Evolutionary conservation across 2,329 filamentous ascomycete species (phyloP).

Genomic region (Diaporthe eres): DNA sequence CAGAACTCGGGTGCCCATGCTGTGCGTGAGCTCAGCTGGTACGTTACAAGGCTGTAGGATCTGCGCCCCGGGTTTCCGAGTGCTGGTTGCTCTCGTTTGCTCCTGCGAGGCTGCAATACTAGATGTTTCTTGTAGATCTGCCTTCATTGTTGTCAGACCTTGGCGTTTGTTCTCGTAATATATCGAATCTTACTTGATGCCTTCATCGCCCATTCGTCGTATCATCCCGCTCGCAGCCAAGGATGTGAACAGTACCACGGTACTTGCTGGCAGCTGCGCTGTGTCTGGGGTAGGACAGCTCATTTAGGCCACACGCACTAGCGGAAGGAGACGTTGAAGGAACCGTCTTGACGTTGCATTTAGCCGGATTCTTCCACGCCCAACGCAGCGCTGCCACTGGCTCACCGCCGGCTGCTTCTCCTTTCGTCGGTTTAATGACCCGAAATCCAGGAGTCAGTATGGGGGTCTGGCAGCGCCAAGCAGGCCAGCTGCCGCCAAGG

Average conservation of each 20-base stretch:
- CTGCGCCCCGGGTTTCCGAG: not conserved
- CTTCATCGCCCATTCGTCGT: not conserved
- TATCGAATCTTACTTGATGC: not conserved
- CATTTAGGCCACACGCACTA: conserved; percentile 29
- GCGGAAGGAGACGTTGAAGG: conserved; percentile 26
- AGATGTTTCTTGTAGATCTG: not conserved
- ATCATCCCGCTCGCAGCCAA: not conserved
- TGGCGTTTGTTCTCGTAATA: not conserved
- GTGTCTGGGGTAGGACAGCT: not conserved
- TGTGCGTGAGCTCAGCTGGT: not conserved
- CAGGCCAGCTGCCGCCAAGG: conserved; percentile 25
- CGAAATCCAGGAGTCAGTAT: not conserved
- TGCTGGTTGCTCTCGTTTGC: not conserved
- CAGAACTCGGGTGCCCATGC: not conserved
- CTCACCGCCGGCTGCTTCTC: conserved; percentile 3
- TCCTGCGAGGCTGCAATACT: not conserved
- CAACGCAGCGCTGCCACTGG: conserved; percentile 11
- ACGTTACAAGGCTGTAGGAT: not conserved
- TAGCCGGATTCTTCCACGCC: conserved; percentile 27
- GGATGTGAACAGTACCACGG: not conserved
- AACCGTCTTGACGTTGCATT: conserved; percentile 34
- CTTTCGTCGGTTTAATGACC: conserved; percentile 34
- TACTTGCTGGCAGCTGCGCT: not conserved
- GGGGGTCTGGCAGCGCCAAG: conserved; percentile 21
- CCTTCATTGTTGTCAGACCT: not conserved